These are phyloP conservation scores for Yarrowia keelungensis DNA, from an alignment of 805 yeast species.

Conservation along the genomic window DNA sequence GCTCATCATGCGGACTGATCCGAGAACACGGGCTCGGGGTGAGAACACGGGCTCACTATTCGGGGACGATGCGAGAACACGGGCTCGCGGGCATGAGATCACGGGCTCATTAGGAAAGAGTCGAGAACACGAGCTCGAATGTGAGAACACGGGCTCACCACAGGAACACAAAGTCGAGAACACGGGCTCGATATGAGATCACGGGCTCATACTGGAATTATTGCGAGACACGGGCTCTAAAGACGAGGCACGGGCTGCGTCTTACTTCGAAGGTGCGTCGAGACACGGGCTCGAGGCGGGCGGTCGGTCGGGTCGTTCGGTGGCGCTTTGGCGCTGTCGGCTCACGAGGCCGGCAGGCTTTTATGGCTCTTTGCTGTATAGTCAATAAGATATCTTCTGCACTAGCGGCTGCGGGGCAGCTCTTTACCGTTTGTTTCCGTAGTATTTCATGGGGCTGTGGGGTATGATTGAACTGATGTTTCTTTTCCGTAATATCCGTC, in stretches of 20 bases:
- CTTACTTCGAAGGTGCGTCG: slow-evolving; percentile 13
- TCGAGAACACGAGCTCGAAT: slow-evolving; percentile 29
- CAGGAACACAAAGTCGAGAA: slow-evolving; percentile 12
- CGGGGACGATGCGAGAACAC: slow-evolving; percentile 24
- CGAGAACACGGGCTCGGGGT: slow-evolving; percentile 36
- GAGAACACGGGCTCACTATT: slow-evolving; percentile 29
- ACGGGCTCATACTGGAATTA: slow-evolving; percentile 30
- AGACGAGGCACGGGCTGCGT: slow-evolving; percentile 29
- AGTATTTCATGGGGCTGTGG: slow-evolving; percentile 29
- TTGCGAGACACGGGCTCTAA: slow-evolving; percentile 34
- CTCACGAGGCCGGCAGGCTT: slow-evolving; percentile 31
- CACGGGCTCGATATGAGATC: slow-evolving; percentile 35
- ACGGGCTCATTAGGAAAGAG: slow-evolving; percentile 31
- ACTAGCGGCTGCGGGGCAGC: slow-evolving; percentile 23
- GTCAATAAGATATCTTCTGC: slow-evolving; percentile 31
- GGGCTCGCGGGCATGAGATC: slow-evolving; percentile 20
- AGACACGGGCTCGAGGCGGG: slow-evolving; percentile 35
- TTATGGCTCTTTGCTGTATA: slow-evolving; percentile 31
- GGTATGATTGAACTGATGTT: not conserved
- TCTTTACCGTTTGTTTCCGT: slow-evolving; percentile 26
- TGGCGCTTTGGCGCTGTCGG: slow-evolving; percentile 26
- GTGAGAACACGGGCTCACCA: slow-evolving; percentile 24
- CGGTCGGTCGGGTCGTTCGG: slow-evolving; percentile 32
- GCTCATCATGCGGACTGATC: slow-evolving; percentile 9
- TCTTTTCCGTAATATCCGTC: not conserved